Base-by-base conservation (phyloP, 148 eudicot species). In the Cornus controversa region DNA sequence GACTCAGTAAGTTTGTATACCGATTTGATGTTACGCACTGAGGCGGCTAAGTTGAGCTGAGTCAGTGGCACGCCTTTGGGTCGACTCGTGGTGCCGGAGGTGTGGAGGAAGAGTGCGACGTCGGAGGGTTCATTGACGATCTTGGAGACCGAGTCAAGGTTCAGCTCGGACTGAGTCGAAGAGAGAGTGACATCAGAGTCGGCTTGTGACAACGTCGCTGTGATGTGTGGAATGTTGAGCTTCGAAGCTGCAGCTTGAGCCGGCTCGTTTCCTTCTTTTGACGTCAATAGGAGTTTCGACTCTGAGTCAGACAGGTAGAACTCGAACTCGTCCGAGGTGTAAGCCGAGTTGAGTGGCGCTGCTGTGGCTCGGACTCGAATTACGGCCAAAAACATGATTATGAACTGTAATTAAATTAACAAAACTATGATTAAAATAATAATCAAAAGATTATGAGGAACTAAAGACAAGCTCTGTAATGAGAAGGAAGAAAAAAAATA, bases 51-150 rank as follows among this genome's bases (percentile, higher is more conserved):
- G 71, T 95, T 95, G 54, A 85, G 89, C 71, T 95, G 99, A 53
- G 82, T 93, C 37, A 95, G 60, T 9, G 97, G 99, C 22, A 95
- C 99, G 40, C 99, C 99, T 80, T 95, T 95, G 14, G 99, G 99
- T 8, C 96, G 93, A 75, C 97, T 93, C 6, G 99, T 95, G 63
- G 99, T 95, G 70, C 99, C 99, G n/a, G 97, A 93, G 6, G 99
- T 95, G 93, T 95, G 99, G 50, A 95, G 89, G 79, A 95, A 95
- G 10, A 95, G 87, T 0, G 96, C 88, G 63, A 84, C 82, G 54
- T 95, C 99, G 22, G 90, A 80, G 0, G 99, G 92, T 34, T 95
- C 93, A 58, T 95, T 93, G 1, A 68, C 69, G 71, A 86, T 67
- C 16, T 37, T 26, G 25, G 79, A 18, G 20, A 78, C 62, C 23